Conservation (phyloP, 768 basidiomycete species). For the Pulveroboletus sp. region DNA sequence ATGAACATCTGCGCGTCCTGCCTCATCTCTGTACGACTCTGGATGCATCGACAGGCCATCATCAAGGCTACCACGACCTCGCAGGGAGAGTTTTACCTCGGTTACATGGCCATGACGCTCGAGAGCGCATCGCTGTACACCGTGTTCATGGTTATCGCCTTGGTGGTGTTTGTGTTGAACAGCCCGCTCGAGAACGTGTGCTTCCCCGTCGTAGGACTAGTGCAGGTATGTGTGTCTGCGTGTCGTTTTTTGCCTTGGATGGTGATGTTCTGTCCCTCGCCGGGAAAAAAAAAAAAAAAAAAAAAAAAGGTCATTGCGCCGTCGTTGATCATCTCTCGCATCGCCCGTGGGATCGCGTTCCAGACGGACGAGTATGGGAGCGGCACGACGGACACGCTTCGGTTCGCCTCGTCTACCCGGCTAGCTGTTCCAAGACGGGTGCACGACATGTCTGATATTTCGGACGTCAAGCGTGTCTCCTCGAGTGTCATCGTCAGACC, state of each 20-base stretch:
- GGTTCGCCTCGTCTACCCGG: constrained; percentile 4
- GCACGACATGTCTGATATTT: constrained; percentile 2
- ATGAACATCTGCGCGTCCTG: constrained; percentile 14
- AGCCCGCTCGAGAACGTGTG: constrained; percentile 23
- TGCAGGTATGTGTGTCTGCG: constrained; percentile 11
- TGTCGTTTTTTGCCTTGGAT: not conserved
- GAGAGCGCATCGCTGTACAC: constrained; percentile 22
- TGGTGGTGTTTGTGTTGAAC: constrained; percentile 15
- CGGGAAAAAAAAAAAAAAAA: not conserved
- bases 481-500: not conserved
- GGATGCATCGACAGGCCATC: constrained; percentile 16
- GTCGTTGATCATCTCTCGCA: constrained; percentile 19
- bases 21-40: constrained; percentile 14
- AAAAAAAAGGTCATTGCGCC: constrained; percentile 16
- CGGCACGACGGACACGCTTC: not conserved
- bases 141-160: constrained; percentile 2
- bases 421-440: not conserved
- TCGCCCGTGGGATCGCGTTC: constrained; percentile 17
- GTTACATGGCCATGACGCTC: constrained; percentile 25
- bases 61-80: constrained; percentile 4
- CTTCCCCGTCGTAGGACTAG: constrained; percentile 17
- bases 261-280: not conserved
- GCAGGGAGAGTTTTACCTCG: constrained; percentile 18
- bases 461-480: constrained; percentile 7
- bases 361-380: constrained; percentile 11